phyloP scores from a whole-genome alignment of 345 rosid species.

The Trapa bicornis region DNA sequence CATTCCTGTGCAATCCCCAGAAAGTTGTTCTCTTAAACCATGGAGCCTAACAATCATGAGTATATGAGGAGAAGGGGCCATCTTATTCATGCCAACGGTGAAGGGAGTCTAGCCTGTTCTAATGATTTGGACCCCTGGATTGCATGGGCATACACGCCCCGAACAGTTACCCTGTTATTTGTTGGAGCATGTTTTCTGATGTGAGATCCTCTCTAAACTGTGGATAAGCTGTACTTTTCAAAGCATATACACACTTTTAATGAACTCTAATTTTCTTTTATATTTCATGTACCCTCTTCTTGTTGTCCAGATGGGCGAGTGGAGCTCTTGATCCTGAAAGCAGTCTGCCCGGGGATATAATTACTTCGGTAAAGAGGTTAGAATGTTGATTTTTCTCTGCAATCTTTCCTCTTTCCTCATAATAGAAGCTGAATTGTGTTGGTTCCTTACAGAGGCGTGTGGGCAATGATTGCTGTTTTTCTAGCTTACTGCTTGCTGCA shows the following conservation, averaged over 20 bases:
- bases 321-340: slow-evolving; percentile 89
- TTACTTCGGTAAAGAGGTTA: slow-evolving; percentile 89
- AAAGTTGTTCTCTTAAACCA: slow-evolving; percentile 10
- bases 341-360: slow-evolving; percentile 47
- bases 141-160: slow-evolving; percentile 99
- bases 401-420: background rate
- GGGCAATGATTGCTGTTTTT: slow-evolving; percentile 98
- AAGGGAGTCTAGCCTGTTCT: slow-evolving; percentile 13
- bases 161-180: slow-evolving; percentile 76
- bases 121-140: slow-evolving; percentile 95
- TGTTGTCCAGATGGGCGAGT: slow-evolving; percentile 71
- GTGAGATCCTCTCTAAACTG: slow-evolving; percentile 32
- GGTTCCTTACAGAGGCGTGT: slow-evolving; percentile 62
- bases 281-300: background rate
- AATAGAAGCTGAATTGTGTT: background rate
- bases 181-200: slow-evolving; percentile 90
- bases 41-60: slow-evolving; percentile 56
- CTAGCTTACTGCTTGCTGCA: slow-evolving; percentile 94
- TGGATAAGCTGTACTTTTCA: background rate
- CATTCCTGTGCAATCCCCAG: too few species aligned
- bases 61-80: slow-evolving; percentile 39
- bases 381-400: background rate
- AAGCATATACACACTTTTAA: background rate
- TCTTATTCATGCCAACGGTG: slow-evolving; percentile 44
- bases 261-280: background rate